Evolutionary conservation across 1,284 basidiomycete species (phyloP).

Genomic region (Ganoderma leucocontextum): DNA sequence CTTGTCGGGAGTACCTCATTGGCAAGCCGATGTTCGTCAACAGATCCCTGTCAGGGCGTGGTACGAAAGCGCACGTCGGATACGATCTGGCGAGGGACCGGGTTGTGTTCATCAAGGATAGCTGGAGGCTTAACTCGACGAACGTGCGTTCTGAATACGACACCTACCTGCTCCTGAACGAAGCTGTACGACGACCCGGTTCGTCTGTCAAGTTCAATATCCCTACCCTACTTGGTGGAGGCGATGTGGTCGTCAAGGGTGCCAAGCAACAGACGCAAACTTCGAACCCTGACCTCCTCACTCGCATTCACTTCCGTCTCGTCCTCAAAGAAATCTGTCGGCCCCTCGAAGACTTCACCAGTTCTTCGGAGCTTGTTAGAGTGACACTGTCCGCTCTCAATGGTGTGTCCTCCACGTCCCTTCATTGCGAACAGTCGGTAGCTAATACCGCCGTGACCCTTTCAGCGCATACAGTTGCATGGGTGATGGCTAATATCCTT

Average conservation of each 20-base stretch:
- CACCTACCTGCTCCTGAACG: neutral
- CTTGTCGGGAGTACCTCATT: neutral
- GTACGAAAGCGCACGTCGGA: conserved; percentile 5
- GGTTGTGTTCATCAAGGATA: conserved; percentile 11
- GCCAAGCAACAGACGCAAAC: neutral
- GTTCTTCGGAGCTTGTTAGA: neutral
- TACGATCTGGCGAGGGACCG: neutral
- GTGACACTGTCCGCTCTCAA: neutral
- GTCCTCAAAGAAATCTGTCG: conserved; percentile 2
- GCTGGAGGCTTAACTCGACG: neutral
- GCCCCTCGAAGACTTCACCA: conserved; percentile 1
- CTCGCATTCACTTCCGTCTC: neutral
- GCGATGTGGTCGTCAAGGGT: neutral
- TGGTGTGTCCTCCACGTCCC: neutral
- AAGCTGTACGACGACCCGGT: no score
- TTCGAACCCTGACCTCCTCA: neutral
- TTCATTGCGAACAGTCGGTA: neutral
- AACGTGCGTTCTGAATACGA: neutral
- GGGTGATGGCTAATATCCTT: conserved; percentile 9
- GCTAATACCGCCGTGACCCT: neutral
- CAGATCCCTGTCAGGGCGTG: neutral
- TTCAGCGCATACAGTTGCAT: conserved; percentile 16
- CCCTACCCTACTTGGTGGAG: neutral
- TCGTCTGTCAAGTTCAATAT: neutral
- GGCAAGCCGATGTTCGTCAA: conserved; percentile 1